phyloP scores from a whole-genome alignment of 768 basidiomycete species.

The Lentinula edodes region DNA sequence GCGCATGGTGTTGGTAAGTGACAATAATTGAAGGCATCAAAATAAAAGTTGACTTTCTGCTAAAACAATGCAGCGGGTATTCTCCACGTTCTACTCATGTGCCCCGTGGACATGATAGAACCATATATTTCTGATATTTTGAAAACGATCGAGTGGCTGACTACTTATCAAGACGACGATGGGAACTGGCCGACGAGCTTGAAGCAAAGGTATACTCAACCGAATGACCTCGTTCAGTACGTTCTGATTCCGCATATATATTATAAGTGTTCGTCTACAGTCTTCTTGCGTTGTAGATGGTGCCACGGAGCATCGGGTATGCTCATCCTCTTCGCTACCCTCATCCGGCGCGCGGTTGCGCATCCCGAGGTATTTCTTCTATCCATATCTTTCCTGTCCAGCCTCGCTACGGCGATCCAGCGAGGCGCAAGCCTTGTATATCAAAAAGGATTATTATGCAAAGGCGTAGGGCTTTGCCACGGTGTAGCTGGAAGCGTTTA shows the following conservation, averaged over 20 bases:
- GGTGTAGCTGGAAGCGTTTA: slow-evolving; percentile 51
- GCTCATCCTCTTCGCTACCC: slow-evolving; percentile 39
- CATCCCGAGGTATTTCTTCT: slow-evolving; percentile 17
- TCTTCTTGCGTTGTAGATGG: slow-evolving; percentile 32
- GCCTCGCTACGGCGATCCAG: slow-evolving; percentile 26
- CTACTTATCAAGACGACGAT: slow-evolving; percentile 33
- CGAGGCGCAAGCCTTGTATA: slow-evolving; percentile 41
- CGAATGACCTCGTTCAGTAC: slow-evolving; percentile 45
- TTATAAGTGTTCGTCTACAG: not conserved
- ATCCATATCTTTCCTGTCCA: slow-evolving; percentile 17
- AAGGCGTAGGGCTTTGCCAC: slow-evolving; percentile 58
- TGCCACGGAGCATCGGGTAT: slow-evolving; percentile 55
- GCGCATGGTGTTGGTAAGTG: slow-evolving; percentile 55
- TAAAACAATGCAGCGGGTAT: slow-evolving; percentile 38
- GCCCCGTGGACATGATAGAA: slow-evolving; percentile 29
- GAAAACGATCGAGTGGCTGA: slow-evolving; percentile 42
- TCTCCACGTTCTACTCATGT: slow-evolving; percentile 41
- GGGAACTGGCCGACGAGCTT: slow-evolving; percentile 54
- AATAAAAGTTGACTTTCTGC: not conserved
- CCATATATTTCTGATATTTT: slow-evolving; percentile 35
- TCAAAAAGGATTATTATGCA: slow-evolving; percentile 41
- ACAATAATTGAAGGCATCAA: not conserved
- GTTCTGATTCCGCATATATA: slow-evolving; percentile 7
- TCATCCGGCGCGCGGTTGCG: slow-evolving; percentile 25
- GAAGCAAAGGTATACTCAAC: slow-evolving; percentile 11